Evolutionary conservation across 371 early-diverging fungal genomes (phyloP).

Genomic region (Saksenaea oblongispora): DNA sequence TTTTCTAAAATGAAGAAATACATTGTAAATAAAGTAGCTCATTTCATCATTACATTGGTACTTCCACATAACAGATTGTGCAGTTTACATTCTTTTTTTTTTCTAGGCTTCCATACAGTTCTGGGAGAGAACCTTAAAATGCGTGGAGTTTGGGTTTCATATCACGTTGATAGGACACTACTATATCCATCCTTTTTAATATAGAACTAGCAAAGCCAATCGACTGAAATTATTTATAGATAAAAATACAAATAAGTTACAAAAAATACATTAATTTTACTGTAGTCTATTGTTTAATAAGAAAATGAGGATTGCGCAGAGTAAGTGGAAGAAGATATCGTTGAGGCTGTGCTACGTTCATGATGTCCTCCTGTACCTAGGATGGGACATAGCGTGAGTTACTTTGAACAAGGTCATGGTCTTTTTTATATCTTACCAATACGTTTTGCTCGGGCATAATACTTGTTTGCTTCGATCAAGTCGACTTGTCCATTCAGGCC

Average conservation of each 20-base stretch:
- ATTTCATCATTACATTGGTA: no score
- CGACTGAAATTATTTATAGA: no score
- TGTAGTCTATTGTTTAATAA: background rate
- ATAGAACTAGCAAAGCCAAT: no score
- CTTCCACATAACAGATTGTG: no score
- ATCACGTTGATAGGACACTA: no score
- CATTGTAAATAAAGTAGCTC: no score
- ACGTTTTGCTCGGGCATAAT: conserved; percentile 2
- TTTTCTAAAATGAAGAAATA: no score
- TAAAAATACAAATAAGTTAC: background rate
- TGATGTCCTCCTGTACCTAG: background rate
- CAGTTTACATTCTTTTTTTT: no score
- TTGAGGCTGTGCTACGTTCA: background rate
- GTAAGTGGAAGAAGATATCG: background rate
- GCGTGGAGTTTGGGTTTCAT: no score
- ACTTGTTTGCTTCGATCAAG: conserved; percentile 5
- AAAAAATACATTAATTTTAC: background rate
- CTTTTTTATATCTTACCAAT: background rate
- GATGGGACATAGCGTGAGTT: background rate
- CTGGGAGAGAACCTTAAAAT: no score
- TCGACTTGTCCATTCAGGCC: conserved; percentile 22
- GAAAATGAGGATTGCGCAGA: background rate
- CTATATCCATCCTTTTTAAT: no score
- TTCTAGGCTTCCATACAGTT: no score
- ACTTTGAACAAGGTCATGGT: background rate